Percentiles rank a stretch among this genome's conserved stretches.
These are phyloP conservation scores for Casaregolazyma lundiana DNA, from an alignment of 1,139 yeast species.

Conservation along the genomic window DNA sequence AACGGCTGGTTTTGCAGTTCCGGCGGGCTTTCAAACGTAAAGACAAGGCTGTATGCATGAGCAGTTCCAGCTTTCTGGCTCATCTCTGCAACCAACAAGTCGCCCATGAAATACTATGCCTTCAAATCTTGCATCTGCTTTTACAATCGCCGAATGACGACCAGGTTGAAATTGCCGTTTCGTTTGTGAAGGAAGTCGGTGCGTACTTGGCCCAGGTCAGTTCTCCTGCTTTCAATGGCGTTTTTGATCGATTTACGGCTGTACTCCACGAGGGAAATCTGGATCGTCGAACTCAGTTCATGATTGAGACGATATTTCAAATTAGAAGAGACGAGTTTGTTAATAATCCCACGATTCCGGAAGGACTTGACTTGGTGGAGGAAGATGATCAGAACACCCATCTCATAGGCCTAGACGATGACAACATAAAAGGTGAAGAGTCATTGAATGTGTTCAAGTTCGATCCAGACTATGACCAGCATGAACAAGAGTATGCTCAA, in stretches of 20 bases:
- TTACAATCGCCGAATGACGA: conserved; percentile 51
- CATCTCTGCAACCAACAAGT: conserved; percentile 65
- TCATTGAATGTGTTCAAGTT: conserved; percentile 47
- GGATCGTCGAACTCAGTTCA: conserved; percentile 42
- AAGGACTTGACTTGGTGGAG: conserved; percentile 56
- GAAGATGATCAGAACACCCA: conserved; percentile 62
- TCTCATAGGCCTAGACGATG: conserved; percentile 50
- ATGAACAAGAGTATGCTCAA: conserved; percentile 43
- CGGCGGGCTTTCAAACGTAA: conserved; percentile 49
- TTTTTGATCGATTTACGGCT: conserved; percentile 58
- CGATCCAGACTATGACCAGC: conserved; percentile 50
- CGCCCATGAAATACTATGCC: conserved; percentile 54
- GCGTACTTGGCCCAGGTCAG: conserved; percentile 40
- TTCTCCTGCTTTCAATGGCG: conserved; percentile 43
- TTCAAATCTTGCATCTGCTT: conserved; percentile 61
- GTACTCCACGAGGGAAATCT: conserved; percentile 54
- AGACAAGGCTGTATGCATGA: conserved; percentile 42
- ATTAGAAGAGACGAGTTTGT: conserved; percentile 47
- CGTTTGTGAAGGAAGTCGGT: conserved; percentile 44
- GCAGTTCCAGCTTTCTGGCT: conserved; percentile 50
- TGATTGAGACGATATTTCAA: conserved; percentile 52
- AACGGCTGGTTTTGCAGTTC: conserved; percentile 57
- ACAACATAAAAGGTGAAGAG: conserved; percentile 42
- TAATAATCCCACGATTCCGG: conserved; percentile 40
- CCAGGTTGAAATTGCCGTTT: conserved; percentile 46